These are phyloP conservation scores for Epichloe scottii DNA, from an alignment of 2,329 filamentous ascomycete species.

Conservation along the genomic window DNA sequence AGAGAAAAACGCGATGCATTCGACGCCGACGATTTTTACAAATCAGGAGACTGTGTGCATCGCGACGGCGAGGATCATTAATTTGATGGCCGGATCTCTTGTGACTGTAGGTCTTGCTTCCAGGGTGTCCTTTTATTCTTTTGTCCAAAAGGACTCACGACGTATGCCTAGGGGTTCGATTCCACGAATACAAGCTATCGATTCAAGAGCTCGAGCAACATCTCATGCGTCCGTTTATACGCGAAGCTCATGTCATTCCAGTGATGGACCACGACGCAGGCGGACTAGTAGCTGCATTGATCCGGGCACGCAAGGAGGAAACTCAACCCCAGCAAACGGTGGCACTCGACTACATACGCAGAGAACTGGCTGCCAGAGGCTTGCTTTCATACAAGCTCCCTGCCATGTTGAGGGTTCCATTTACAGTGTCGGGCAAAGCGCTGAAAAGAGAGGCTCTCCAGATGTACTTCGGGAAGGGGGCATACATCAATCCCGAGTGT, in stretches of 20 bases:
- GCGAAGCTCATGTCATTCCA: neutral
- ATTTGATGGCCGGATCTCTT: neutral
- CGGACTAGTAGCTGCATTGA: neutral
- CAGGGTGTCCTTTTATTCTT: too few species aligned
- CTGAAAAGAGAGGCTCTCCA: neutral
- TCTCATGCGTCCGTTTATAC: neutral
- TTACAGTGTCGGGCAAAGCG: neutral
- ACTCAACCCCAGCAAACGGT: neutral
- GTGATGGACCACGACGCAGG: neutral
- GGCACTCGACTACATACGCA: neutral
- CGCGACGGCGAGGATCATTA: neutral
- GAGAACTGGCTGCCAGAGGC: neutral
- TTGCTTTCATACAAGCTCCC: neutral
- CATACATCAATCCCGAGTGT: neutral
- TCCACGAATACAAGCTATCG: neutral
- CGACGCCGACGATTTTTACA: neutral
- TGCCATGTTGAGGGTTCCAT: neutral
- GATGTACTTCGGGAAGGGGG: neutral
- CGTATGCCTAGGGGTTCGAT: neutral
- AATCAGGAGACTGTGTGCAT: neutral
- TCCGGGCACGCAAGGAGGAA: neutral
- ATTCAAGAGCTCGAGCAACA: neutral
- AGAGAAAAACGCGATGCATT: neutral
- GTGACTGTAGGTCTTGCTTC: neutral
- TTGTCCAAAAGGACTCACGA: too few species aligned